Base-by-base conservation (phyloP, 768 basidiomycete genomes). In the Lentinula detonsa region DNA sequence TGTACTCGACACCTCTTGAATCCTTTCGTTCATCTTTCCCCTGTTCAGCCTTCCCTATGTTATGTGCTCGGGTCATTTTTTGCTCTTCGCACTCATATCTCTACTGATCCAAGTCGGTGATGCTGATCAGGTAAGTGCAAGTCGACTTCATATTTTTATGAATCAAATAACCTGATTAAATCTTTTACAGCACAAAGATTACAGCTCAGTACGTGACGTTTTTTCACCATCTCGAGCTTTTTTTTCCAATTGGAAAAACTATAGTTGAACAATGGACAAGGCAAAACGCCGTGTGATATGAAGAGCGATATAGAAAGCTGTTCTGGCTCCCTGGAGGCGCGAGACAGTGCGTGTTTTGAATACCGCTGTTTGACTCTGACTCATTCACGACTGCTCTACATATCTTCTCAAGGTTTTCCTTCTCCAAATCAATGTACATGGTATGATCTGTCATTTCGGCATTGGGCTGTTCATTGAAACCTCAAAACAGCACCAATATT, bases 291-390 rank as follows among this genome's bases (percentile, higher is more conserved):
- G 28, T 60, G 59, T 21, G n/a, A 60, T 4, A 54, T 60, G 59
- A 45, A 48, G 39, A n/a, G 45, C 51, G 37, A 49, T 5, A 15
- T 85, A 78, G 57, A 86, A 83, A 81, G 73, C 74, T 11, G 72
- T 33, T 56, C 55, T 16, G 40, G 73, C 63, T 45, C 78, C 73
- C 15, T 31, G 28, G 33, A 40, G 9, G 31, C 35, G 35, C 52
- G 35, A 37, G n/a, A 42, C 49, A 16, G 55, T 51, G 37, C 46
- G 42, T 43, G 28, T 40, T 21, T 6, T 39, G 7, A 0, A 13
- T 13, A 39, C 37, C 5, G 4, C 37, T 8, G 37, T 5, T 39
- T 39, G 37, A 13, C 7, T 39, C 9, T 15, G 18, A 21, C 42
- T 37, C 16, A 60, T 43, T 15, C 13, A 4, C 4, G 6, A 15